Conservation (phyloP, 2,329 filamentous ascomycete species). For the Leptographium lundbergii region DNA sequence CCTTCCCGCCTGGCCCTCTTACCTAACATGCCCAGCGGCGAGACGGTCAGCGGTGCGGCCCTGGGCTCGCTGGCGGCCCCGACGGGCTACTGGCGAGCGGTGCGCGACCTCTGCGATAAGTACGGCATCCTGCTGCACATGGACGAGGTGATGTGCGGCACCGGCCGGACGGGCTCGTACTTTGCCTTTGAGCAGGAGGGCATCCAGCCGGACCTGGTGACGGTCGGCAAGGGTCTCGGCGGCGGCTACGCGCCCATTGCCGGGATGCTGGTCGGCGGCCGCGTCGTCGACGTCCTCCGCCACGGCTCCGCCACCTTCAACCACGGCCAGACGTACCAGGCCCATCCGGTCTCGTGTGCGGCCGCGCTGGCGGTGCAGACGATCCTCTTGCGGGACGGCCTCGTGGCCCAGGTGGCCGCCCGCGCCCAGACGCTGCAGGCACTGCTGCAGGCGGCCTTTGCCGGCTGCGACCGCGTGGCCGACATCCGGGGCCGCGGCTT, state of each 20-base stretch:
- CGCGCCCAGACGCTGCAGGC: constrained; percentile 38
- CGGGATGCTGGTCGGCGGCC: constrained; percentile 40
- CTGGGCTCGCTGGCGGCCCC: constrained; percentile 57
- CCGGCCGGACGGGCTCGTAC: constrained; percentile 44
- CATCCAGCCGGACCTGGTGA: constrained; percentile 46
- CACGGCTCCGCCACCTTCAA: constrained; percentile 20
- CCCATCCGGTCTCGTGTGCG: constrained; percentile 44
- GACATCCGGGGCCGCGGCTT: constrained; percentile 48
- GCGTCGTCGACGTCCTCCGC: constrained; percentile 31
- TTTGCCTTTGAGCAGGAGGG: constrained; percentile 49
- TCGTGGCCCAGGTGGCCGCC: constrained; percentile 43
- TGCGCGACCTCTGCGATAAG: constrained; percentile 55
- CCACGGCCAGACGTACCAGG: constrained; percentile 52
- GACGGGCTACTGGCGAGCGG: constrained; percentile 55
- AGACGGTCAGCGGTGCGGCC: constrained; percentile 42
- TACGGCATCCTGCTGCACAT: constrained; percentile 65
- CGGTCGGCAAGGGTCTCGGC: constrained; percentile 53
- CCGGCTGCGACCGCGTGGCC: constrained; percentile 31
- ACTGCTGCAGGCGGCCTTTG: constrained; percentile 26
- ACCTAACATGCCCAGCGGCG: background rate
- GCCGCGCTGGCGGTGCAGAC: constrained; percentile 50
- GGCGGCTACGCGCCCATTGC: constrained; percentile 52
- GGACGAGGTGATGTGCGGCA: constrained; percentile 66
- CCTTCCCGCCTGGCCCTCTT: too few species aligned
- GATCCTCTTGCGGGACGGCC: constrained; percentile 41